Evolutionary conservation across 495 filamentous ascomycete genomes (phyloP).

Genomic region (Bombardia bombarda): DNA sequence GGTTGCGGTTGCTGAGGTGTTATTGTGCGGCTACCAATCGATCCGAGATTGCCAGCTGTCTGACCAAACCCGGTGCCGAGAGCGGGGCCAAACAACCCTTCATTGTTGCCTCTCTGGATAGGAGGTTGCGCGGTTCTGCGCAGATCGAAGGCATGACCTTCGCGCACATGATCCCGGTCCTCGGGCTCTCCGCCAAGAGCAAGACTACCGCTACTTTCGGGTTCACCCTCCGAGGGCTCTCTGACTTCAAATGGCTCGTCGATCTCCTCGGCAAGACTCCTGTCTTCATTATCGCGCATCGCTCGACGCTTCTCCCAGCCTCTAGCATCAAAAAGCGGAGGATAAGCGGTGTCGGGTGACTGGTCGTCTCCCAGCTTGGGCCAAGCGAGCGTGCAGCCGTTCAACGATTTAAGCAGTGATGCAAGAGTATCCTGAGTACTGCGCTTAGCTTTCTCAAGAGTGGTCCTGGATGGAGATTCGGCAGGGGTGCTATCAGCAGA

Average conservation of each 20-base stretch:
- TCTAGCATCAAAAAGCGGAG: constrained; percentile 71
- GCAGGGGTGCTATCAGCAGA: not conserved
- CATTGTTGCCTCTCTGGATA: constrained; percentile 55
- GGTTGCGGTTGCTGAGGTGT: constrained; percentile 84
- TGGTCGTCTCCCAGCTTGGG: constrained; percentile 17
- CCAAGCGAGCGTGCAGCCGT: constrained; percentile 20
- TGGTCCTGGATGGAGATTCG: constrained; percentile 2
- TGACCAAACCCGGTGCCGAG: constrained; percentile 44
- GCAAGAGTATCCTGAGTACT: constrained; percentile 14
- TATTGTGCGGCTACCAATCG: constrained; percentile 57
- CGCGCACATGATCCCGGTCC: constrained; percentile 50
- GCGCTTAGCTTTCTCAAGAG: constrained; percentile 8
- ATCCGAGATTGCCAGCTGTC: constrained; percentile 37
- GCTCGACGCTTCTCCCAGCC: constrained; percentile 69
- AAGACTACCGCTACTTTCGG: constrained; percentile 72
- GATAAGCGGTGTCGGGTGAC: constrained; percentile 35
- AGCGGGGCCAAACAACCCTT: constrained; percentile 45
- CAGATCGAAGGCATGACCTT: constrained; percentile 43
- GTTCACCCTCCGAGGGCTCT: constrained; percentile 41
- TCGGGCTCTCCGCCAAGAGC: constrained; percentile 89
- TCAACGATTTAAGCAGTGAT: constrained; percentile 26
- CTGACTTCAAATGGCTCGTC: constrained; percentile 40
- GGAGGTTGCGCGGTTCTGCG: constrained; percentile 61
- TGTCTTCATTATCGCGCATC: constrained; percentile 61
- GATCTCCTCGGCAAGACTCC: constrained; percentile 48